Evolutionary conservation across 2,329 filamentous ascomycete genomes (phyloP).

Genomic region (Cladosporium sp.): DNA sequence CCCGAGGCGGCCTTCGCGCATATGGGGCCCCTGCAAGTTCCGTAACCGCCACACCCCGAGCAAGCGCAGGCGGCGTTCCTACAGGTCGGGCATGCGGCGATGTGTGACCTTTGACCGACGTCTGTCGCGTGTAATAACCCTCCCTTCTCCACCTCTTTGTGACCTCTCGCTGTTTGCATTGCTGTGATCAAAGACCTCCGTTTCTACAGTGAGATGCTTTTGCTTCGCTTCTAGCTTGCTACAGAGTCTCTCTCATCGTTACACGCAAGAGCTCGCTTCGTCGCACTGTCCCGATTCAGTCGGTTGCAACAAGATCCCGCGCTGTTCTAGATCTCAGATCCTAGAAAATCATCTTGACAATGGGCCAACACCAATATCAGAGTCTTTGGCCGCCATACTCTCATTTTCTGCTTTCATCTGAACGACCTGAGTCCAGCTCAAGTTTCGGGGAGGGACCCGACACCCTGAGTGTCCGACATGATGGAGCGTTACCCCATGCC

Average conservation of each 20-base stretch:
- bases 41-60: constrained; percentile 10
- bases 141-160: background rate
- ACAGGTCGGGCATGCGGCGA: constrained; percentile 5
- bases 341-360: too few relatives aligned
- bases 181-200: background rate
- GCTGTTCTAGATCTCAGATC: too few relatives aligned
- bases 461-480: too few relatives aligned
- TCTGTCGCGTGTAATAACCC: background rate
- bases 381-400: too few relatives aligned
- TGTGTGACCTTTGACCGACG: constrained; percentile 1
- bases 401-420: too few relatives aligned
- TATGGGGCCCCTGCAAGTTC: constrained; percentile 8
- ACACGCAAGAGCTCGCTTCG: background rate
- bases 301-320: background rate
- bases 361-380: too few relatives aligned
- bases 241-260: background rate
- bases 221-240: background rate
- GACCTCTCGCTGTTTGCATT: background rate
- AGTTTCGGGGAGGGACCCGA: too few relatives aligned
- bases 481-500: too few relatives aligned
- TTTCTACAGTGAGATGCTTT: background rate
- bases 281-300: background rate
- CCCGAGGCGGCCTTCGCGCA: background rate
- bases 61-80: constrained; percentile 5
- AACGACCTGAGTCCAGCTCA: too few relatives aligned